phyloP scores from a whole-genome alignment of 2,329 filamentous ascomycete genomes.

The Aspergillus terreus region DNA sequence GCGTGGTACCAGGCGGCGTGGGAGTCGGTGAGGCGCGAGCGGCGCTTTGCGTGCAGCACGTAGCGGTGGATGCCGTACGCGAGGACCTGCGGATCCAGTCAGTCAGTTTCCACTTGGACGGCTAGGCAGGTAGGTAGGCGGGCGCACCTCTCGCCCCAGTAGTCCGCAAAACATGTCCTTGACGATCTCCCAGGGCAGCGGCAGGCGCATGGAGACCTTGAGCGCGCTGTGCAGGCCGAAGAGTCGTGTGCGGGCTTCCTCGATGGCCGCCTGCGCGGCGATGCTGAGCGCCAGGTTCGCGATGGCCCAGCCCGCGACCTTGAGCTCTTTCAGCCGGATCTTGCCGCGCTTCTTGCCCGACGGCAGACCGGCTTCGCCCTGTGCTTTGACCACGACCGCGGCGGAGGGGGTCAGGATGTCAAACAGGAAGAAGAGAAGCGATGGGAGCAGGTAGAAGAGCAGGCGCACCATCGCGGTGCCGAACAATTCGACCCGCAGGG shows the following conservation, averaged over 20 bases:
- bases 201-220: constrained; percentile 56
- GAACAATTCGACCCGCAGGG: constrained; percentile 70
- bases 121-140: background rate
- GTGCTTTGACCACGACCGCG: constrained; percentile 65
- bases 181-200: constrained; percentile 59
- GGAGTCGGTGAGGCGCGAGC: constrained; percentile 55
- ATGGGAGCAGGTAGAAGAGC: constrained; percentile 70
- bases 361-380: constrained; percentile 53
- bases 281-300: constrained; percentile 55
- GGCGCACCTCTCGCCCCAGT: constrained; percentile 54
- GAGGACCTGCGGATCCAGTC: constrained; percentile 19
- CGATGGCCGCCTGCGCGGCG: constrained; percentile 53
- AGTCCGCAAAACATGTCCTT: constrained; percentile 54
- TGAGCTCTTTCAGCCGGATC: constrained; percentile 42
- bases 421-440: constrained; percentile 67
- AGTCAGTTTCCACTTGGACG: background rate
- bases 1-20: constrained; percentile 57
- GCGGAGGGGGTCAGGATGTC: constrained; percentile 68
- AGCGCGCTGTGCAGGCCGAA: constrained; percentile 54
- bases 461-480: constrained; percentile 65
- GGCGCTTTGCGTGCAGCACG: constrained; percentile 61
- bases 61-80: constrained; percentile 70
- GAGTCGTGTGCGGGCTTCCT: constrained; percentile 52
- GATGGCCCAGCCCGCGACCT: constrained; percentile 51
- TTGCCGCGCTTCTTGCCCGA: constrained; percentile 33